Percentiles rank a stretch among this genome's conserved stretches.
Conservation (phyloP, 371 early-diverging fungal genomes). For the Smittium culicis region DNA sequence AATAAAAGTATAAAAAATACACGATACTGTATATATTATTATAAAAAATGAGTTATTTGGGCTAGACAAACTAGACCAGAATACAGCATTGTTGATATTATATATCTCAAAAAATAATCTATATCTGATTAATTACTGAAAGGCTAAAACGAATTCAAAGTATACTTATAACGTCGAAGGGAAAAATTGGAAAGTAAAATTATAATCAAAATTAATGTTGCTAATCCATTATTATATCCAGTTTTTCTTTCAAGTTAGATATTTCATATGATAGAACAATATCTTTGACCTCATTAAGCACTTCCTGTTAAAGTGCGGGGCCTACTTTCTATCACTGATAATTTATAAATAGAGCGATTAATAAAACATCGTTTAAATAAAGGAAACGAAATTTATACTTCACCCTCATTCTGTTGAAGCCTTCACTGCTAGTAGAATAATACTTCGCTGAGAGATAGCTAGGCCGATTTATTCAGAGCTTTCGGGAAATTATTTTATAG, state of each 20-base stretch:
- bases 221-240: not conserved
- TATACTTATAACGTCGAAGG: conserved; percentile 21
- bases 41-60: too few relatives aligned
- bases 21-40: not conserved
- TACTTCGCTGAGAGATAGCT: too few relatives aligned
- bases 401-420: too few relatives aligned
- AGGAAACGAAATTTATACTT: too few relatives aligned
- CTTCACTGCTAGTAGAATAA: too few relatives aligned
- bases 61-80: not conserved
- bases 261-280: not conserved
- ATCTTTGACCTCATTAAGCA: conserved; percentile 3
- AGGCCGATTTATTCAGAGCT: too few relatives aligned
- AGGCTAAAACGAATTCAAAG: conserved; percentile 23
- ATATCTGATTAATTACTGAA: not conserved
- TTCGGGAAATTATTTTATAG: too few relatives aligned
- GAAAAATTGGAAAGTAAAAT: conserved; percentile 15
- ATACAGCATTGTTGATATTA: not conserved
- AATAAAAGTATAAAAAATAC: not conserved
- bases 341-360: too few relatives aligned
- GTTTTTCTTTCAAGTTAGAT: not conserved
- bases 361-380: too few relatives aligned
- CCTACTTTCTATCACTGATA: conserved; percentile 10
- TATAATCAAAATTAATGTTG: conserved; percentile 17
- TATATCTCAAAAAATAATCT: not conserved
- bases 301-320: not conserved